Evolutionary conservation across 148 eudicot species (phyloP).

Genomic region (Tetragonia tetragonoides): DNA sequence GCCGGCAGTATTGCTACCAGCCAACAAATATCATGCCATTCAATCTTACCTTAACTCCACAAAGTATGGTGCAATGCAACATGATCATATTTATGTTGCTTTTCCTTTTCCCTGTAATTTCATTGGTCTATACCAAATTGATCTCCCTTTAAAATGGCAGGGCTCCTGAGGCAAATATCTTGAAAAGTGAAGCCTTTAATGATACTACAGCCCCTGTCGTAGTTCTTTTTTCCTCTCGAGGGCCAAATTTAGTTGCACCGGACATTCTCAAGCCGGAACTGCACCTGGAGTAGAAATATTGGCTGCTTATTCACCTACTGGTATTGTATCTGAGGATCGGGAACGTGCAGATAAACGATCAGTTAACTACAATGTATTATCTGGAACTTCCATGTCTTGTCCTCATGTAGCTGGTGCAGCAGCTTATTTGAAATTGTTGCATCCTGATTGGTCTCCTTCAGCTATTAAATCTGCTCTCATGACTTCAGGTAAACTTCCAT

Average conservation of each 20-base stretch:
- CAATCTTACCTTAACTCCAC: slow-evolving; percentile 28
- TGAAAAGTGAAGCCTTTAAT: slow-evolving; percentile 29
- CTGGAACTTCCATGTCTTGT: slow-evolving; percentile 74
- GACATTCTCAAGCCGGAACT: slow-evolving; percentile 56
- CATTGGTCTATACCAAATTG: neutral
- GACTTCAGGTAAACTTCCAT: slow-evolving; percentile 50
- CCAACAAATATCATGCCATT: neutral
- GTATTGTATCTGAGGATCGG: neutral
- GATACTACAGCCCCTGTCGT: slow-evolving; percentile 37
- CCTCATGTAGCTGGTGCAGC: slow-evolving; percentile 72
- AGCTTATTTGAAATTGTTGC: slow-evolving; percentile 49
- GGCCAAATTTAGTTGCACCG: slow-evolving; percentile 30
- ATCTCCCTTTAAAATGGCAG: slow-evolving; percentile 1
- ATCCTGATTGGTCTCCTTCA: slow-evolving; percentile 70
- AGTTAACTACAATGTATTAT: slow-evolving; percentile 32
- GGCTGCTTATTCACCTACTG: slow-evolving; percentile 51
- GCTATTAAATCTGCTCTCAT: slow-evolving; percentile 69
- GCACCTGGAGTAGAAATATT: slow-evolving; percentile 70
- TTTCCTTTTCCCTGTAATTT: neutral
- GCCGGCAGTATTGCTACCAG: slow-evolving; percentile 20
- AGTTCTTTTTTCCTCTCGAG: slow-evolving; percentile 37
- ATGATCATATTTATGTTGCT: neutral
- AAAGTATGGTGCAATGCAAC: slow-evolving; percentile 18
- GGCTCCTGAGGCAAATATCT: slow-evolving; percentile 25
- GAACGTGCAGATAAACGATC: slow-evolving; percentile 24